Percentiles rank a stretch among this genome's conserved stretches.
Evolutionary conservation across 2,329 filamentous ascomycete genomes (phyloP).

Genomic region (Colletotrichum sp.): DNA sequence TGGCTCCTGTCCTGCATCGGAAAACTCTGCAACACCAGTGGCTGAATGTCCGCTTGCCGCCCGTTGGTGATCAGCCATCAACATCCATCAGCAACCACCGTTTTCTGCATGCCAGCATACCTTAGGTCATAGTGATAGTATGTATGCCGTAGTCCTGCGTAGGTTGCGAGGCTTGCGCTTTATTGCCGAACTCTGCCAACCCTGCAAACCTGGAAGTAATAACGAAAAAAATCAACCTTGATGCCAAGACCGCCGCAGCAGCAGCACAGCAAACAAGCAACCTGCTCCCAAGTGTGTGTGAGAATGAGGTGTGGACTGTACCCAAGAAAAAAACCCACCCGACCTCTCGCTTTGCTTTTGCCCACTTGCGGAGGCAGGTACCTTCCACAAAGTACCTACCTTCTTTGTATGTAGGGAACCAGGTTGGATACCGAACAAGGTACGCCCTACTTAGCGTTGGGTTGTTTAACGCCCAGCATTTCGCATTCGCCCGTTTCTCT

Average conservation of each 20-base stretch:
- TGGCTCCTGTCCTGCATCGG: slow-evolving; percentile 3
- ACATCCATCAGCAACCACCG: not conserved
- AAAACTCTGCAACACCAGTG: slow-evolving; percentile 19
- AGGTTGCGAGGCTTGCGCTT: not conserved
- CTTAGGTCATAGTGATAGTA: not conserved
- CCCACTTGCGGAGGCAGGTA: not conserved
- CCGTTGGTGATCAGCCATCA: not conserved
- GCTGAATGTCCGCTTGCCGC: not conserved
- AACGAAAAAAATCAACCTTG: not conserved
- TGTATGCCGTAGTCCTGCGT: not conserved
- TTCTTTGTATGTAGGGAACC: not conserved
- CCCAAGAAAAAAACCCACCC: not conserved
- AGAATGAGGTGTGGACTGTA: not conserved
- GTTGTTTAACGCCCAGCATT: slow-evolving; percentile 2
- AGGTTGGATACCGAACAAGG: not conserved
- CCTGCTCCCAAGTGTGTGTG: not conserved
- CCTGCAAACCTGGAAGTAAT: not conserved
- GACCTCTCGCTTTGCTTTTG: not conserved
- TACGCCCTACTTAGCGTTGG: not conserved
- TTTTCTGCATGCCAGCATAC: not conserved
- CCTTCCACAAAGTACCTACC: not conserved
- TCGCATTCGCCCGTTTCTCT: not conserved
- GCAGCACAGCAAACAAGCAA: not conserved
- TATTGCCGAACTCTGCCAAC: not conserved
- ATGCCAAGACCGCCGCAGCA: not conserved